Evolutionary conservation across 305 asterid species (phyloP).

Genomic region (Striga hermonthica): DNA sequence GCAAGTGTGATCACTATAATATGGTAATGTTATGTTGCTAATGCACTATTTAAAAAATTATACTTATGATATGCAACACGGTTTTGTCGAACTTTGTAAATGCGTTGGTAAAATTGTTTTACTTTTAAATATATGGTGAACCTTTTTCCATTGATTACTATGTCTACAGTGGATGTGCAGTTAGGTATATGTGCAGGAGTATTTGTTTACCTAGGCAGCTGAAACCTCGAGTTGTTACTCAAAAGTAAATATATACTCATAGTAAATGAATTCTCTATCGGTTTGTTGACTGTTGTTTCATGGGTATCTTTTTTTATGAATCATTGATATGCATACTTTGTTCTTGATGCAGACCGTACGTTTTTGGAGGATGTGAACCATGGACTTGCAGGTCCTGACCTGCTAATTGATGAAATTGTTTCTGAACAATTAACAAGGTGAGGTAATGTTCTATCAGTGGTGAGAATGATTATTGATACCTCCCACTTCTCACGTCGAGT

Average conservation of each 20-base stretch:
- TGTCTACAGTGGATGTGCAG: conserved; percentile 12
- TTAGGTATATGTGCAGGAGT: conserved; percentile 10
- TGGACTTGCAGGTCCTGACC: conserved; percentile 38
- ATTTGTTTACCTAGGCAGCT: conserved; percentile 18
- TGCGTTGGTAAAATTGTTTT: conserved; percentile 4
- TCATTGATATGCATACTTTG: conserved; percentile 24
- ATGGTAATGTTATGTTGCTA: conserved; percentile 2
- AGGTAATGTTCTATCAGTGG: conserved; percentile 6
- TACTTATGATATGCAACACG: conserved; percentile 5
- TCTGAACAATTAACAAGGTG: conserved; percentile 96
- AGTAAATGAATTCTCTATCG: background rate
- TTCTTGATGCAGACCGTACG: conserved; percentile 31
- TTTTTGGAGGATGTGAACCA: conserved; percentile 34
- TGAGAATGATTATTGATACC: background rate
- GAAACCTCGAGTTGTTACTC: conserved; percentile 15
- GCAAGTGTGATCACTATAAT: background rate
- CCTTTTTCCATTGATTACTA: background rate
- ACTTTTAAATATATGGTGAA: background rate
- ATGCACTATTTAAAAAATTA: background rate
- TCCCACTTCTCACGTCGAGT: too few relatives aligned
- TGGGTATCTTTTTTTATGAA: conserved; percentile 13
- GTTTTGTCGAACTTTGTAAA: background rate
- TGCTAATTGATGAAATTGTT: conserved; percentile 79
- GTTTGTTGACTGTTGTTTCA: conserved; percentile 9
- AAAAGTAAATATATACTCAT: background rate